These are phyloP conservation scores for Monilinia vaccinii-corymbosi DNA, from an alignment of 2,329 filamentous ascomycete genomes.

Conservation along the genomic window DNA sequence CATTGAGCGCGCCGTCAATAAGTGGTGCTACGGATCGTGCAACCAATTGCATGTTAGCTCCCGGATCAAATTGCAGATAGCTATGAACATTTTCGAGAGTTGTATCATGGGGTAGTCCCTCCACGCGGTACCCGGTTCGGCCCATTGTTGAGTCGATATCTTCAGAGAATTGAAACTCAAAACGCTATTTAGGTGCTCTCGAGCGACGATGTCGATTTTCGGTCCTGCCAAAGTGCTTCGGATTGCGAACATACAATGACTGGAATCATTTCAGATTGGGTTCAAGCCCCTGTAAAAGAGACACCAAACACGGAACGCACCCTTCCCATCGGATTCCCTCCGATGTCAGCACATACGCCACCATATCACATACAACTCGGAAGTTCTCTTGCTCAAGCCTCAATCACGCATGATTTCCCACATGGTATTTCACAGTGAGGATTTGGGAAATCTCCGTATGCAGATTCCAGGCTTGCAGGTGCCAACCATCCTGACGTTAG, in stretches of 20 bases:
- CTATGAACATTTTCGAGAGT: slow-evolving; percentile 1
- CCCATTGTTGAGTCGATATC: neutral
- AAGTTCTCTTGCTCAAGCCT: neutral
- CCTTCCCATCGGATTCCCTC: neutral
- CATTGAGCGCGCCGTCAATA: neutral
- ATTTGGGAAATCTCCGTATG: neutral
- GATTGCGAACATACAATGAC: neutral
- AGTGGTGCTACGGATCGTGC: slow-evolving; percentile 6
- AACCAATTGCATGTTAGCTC: neutral
- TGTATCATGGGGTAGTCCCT: slow-evolving; percentile 4
- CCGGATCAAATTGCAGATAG: slow-evolving; percentile 4
- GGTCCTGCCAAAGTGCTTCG: neutral
- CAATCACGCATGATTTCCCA: neutral
- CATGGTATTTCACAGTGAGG: neutral
- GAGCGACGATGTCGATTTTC: neutral
- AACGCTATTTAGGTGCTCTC: no score
- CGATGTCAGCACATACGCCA: neutral
- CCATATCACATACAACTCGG: neutral
- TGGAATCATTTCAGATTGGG: neutral
- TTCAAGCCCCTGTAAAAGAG: neutral
- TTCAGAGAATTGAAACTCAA: neutral
- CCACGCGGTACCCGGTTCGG: slow-evolving; percentile 7
- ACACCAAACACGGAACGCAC: neutral
- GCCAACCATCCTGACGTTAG: neutral
- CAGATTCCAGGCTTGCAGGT: neutral